phyloP scores from a whole-genome alignment of 1,284 basidiomycete genomes.

The Stygiomarasmius scandens region DNA sequence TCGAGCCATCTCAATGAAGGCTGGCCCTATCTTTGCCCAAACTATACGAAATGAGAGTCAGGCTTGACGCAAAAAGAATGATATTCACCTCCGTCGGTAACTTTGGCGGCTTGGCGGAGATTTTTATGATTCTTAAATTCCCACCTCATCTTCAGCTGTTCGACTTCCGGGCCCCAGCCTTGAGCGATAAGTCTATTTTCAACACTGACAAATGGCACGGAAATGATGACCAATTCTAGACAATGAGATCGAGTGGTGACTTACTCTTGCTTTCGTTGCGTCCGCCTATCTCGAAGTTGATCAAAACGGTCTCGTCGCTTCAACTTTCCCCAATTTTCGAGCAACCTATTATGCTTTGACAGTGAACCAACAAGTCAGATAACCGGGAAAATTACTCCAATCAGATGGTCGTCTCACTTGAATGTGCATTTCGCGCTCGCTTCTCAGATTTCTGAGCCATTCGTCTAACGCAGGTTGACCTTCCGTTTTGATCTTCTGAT shows the following conservation, averaged over 20 bases:
- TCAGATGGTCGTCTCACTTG: too few relatives aligned
- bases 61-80: neutral
- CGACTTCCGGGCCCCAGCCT: slow-evolving; percentile 2
- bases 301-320: neutral
- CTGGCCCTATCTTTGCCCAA: neutral
- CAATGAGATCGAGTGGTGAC: neutral
- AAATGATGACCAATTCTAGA: too few relatives aligned
- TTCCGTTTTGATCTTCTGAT: neutral
- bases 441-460: neutral
- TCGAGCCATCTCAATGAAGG: too few relatives aligned
- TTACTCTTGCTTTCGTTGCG: neutral
- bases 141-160: neutral
- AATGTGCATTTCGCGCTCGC: neutral
- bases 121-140: neutral
- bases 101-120: neutral
- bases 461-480: too few relatives aligned
- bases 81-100: neutral
- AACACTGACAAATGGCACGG: neutral
- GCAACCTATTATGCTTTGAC: too few relatives aligned
- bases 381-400: too few relatives aligned
- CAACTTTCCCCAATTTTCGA: too few relatives aligned
- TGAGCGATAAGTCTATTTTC: neutral
- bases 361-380: too few relatives aligned
- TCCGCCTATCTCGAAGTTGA: neutral
- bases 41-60: neutral